Evolutionary conservation across 2,329 filamentous ascomycete species (phyloP).

Genomic region (Neonectria sp.): DNA sequence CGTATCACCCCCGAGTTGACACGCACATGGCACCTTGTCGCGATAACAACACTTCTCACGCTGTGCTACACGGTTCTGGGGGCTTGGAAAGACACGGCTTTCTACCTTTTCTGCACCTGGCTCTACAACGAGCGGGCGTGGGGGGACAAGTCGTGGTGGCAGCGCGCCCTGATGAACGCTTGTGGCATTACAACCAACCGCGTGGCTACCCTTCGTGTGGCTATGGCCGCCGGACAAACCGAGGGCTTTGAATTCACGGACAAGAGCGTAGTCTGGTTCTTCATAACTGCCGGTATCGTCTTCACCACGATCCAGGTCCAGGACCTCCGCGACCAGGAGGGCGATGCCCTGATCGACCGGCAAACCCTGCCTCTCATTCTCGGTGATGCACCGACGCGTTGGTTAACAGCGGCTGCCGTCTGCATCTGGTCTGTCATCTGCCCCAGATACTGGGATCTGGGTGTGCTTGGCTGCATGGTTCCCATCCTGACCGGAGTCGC

Average conservation of each 20-base stretch:
- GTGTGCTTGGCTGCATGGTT: constrained; percentile 15
- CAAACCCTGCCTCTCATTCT: constrained; percentile 43
- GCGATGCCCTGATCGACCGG: constrained; percentile 42
- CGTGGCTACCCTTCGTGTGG: constrained; percentile 36
- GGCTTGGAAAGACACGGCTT: constrained; percentile 46
- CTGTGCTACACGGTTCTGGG: constrained; percentile 40
- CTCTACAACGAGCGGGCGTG: constrained; percentile 59
- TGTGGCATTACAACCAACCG: constrained; percentile 42
- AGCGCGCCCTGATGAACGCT: constrained; percentile 40
- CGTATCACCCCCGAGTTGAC: constrained; percentile 47
- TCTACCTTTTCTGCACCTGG: constrained; percentile 53
- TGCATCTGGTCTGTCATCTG: constrained; percentile 39
- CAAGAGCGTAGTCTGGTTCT: constrained; percentile 38
- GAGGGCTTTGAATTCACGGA: constrained; percentile 32
- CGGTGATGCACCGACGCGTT: constrained; percentile 40
- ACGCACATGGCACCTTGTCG: constrained; percentile 40
- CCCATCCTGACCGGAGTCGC: constrained; percentile 17
- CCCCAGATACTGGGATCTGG: constrained; percentile 37
- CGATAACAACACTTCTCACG: constrained; percentile 42
- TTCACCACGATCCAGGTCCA: constrained; percentile 47
- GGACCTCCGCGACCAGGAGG: constrained; percentile 44
- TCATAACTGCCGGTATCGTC: constrained; percentile 39
- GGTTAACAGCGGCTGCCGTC: constrained; percentile 34
- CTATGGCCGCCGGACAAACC: constrained; percentile 22
- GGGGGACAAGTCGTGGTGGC: constrained; percentile 49